Evolutionary conservation across 1,139 yeast species (phyloP), one percentile per base, ranked within the genome.

Genomic region (Blastobotrys elegans): DNA sequence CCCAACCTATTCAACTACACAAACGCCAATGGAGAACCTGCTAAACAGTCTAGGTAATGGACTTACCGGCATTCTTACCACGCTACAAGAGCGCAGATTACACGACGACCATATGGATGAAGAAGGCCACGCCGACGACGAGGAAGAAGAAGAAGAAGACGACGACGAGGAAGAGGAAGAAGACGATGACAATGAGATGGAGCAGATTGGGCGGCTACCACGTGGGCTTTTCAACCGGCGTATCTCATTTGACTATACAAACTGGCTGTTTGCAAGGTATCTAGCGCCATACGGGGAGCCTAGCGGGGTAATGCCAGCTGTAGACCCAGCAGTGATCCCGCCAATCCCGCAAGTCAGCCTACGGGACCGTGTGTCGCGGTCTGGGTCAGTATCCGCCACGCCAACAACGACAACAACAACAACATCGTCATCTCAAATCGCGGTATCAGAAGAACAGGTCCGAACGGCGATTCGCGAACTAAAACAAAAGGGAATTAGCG

Each of bases 291-390:
- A 51, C 35, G 75, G 66, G 20, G 76, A 80, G 54, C 86, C 86
- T 0, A 73, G 68, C 17, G 84, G 82, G 0, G 77, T 80, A 16
- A 71, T 68, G 8, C 70, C 70, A 3, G 77, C 81, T 18, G 72
- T 70, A 2, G 74, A 76, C 46, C 73, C 73, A 24, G 70, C 70
- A 39, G 70, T 69, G 30, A 70, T 70, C 40, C 80, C 82, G 0
- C 66, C 77, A 30, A 64, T 78, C n/a, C 74, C 68, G 52, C 79
- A 75, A 24, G 70, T 78, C 35, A 72, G 76, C 27, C 44, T 36
- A 3, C 27, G 44, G n/a, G n/a, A 13, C n/a, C 16, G 46, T 18
- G 2, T 26, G 11, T 13, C 16, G 4, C 11, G 36, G 35, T 40
- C 35, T 5, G 10, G 29, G n/a, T 30, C 29, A 11, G 18, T 10